Evolutionary conservation across 192 early-diverging fungal species (phyloP), one percentile per base, ranked within the genome.

Genomic region (Helicostylum pulchrum): DNA sequence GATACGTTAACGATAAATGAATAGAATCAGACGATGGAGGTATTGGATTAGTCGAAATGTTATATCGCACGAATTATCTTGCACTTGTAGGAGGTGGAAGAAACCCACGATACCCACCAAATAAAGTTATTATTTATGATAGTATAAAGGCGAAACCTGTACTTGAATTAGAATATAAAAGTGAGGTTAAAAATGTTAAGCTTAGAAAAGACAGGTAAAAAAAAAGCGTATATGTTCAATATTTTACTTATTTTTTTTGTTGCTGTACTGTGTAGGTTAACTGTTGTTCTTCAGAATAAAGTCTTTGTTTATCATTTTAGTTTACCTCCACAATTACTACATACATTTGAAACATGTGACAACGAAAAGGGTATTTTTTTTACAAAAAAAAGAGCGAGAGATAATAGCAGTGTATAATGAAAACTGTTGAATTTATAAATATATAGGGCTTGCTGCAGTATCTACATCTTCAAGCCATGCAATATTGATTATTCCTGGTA

Each of bases 91-190:
- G 90, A 30, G 90, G 90, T 2, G 92, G 92, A 11, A 82, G 86
- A 60, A 89, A 92, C 61, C 92, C 94, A 47, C 81, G 83, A 67
- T 91, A 90, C 55, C 87, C 90, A n/a, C 90, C 90, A 8, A 93
- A 90, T 75, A 88, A 88, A 52, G 93, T 92, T 12, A 85, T 91
- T 47, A 85, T 96, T 52, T 96, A 90, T 83, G 94, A 96, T 62
- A 91, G 92, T 62, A 80, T 82, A 8, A 87, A 83, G 69, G 81
- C 78, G 44, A 84, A 84, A 59, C 78, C 85, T 4, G 82, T 94
- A 12, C 76, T 85, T 4, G 88, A 91, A 72, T 73, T 94, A 15
- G 90, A 92, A 70, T 92, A 92, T 61, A 79, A 84, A 65, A 88
- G 82, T 7, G 88, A 93, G 53, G 90, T 96, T 14, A 87, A 87